Conservation (phyloP, 2,329 filamentous ascomycete species). For the Trichoderma asperellum region DNA sequence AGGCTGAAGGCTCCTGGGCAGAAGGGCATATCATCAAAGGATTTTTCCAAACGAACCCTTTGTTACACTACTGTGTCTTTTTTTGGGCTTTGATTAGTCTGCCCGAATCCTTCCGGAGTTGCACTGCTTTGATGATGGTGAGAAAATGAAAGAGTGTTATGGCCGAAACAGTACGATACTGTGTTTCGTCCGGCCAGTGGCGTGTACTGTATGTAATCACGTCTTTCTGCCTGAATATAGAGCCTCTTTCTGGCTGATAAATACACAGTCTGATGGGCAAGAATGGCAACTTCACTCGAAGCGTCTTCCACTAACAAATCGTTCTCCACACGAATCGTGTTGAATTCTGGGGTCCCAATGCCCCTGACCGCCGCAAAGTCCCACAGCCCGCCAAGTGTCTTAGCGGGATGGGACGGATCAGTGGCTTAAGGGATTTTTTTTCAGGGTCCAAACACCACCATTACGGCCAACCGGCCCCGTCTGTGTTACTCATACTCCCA, state of each 20-base stretch:
- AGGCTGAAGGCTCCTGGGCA: neutral
- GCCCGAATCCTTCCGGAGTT: neutral
- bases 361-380: conserved; percentile 7
- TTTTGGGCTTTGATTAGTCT: neutral
- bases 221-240: neutral
- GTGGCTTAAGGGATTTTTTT: conserved; percentile 10
- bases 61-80: neutral
- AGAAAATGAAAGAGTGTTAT: neutral
- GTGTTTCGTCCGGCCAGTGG: conserved; percentile 1
- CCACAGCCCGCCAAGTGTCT: conserved; percentile 21
- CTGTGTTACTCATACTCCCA: neutral
- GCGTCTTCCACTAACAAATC: neutral
- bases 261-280: conserved; percentile 1
- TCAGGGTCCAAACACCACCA: conserved; percentile 20
- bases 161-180: neutral
- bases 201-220: conserved; percentile 15
- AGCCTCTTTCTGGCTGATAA: conserved; percentile 19
- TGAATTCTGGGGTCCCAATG: conserved; percentile 24
- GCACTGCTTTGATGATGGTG: neutral
- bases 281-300: neutral
- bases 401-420: conserved; percentile 13
- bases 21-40: neutral
- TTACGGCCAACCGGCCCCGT: neutral
- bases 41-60: neutral
- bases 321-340: conserved; percentile 14